Evolutionary conservation across 108 stramenopile species (phyloP), one percentile per base, ranked within the genome.

Genomic region (Tribonema minus): DNA sequence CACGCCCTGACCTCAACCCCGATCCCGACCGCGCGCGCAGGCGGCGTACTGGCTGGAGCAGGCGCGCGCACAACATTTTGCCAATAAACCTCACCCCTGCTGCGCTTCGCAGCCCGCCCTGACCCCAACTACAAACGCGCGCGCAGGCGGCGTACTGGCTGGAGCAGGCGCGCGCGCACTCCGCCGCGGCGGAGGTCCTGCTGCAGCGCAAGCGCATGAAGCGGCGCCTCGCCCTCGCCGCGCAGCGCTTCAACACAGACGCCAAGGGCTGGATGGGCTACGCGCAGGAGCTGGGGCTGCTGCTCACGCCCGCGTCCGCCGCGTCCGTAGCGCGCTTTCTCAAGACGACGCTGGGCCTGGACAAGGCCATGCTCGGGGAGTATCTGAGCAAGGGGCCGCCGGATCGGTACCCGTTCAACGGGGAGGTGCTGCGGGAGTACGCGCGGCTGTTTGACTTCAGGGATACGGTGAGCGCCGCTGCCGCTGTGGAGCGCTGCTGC

Each of bases 301-400:
- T 92, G 26, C 70, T 79, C 26, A 60, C 65, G 27, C 64, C 79
- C 27, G 28, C 70, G 26, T 77, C 81, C 34, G 61, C 87, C 23
- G 27, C 35, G 65, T 67, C 69, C 15, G 89, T 96, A 4, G 97
- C 95, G 2, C 61, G 62, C 9, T 90, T 94, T 66, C 80, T 98
- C 64, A 92, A 89, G 73, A 82, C 84, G 25, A 91, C 94, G 46
- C 88, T 91, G 3, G 90, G 91, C 33, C 83, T 98, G n/a, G 95
- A 95, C 82, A 92, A 91, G 73, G 64, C 86, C 33, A 85, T 89
- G 74, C 73, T 98, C 38, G 97, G 97, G 2, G 86, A 89, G 38
- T 98, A 94, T 67, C 74, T 98, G 7, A 86, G 92, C 61, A 93
- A 93, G 82, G 95, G 95, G 20, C 95, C 94, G 0, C 86, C 74